Evolutionary conservation across 257 asterid genomes (phyloP).

Genomic region (Sherardia arvensis): DNA sequence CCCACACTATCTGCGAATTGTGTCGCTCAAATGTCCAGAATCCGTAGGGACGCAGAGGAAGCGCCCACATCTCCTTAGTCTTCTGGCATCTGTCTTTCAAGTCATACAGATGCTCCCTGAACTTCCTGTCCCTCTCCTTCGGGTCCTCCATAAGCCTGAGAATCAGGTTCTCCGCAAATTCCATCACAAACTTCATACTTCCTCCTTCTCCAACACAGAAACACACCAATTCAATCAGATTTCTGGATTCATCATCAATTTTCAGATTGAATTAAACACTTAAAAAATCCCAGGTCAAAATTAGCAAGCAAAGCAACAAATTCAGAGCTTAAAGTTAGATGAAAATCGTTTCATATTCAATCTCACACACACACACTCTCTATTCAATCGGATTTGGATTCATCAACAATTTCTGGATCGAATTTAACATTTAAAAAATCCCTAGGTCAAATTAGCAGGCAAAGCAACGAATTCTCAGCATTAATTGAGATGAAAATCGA

Average conservation of each 20-base stretch:
- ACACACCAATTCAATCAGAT: neutral
- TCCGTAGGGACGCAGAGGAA: conserved; percentile 78
- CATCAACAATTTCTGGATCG: neutral
- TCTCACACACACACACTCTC: neutral
- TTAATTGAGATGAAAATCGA: neutral
- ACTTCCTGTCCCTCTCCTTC: conserved; percentile 54
- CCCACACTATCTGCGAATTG: conserved; percentile 64
- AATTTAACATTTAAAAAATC: neutral
- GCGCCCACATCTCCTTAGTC: conserved; percentile 59
- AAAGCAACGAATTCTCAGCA: neutral
- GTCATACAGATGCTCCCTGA: conserved; percentile 54
- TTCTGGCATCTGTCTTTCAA: conserved; percentile 39
- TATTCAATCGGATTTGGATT: neutral
- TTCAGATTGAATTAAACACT: too few species aligned
- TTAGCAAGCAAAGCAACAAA: too few species aligned
- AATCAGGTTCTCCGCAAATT: conserved; percentile 71
- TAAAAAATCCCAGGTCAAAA: too few species aligned
- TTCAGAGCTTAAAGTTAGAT: too few species aligned
- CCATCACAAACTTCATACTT: conserved; percentile 71
- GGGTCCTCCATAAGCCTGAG: conserved; percentile 84
- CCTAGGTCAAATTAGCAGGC: too few species aligned
- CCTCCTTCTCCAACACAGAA: neutral
- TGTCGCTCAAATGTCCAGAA: conserved; percentile 86
- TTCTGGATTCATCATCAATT: neutral
- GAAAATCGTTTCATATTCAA: too few species aligned